Evolutionary conservation across 805 yeast genomes (phyloP).

Genomic region (Pichia californica): DNA sequence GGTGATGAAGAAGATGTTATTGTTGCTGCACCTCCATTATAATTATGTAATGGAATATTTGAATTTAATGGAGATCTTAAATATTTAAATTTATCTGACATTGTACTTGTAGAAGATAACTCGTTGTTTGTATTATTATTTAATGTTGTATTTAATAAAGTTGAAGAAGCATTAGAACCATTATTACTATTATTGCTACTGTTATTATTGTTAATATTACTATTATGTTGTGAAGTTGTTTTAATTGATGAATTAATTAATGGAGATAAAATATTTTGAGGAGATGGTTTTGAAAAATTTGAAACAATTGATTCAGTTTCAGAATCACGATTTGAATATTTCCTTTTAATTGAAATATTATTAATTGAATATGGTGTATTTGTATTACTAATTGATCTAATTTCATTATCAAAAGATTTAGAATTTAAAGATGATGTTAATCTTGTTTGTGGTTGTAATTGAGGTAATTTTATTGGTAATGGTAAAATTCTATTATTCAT

Average conservation of each 20-base stretch:
- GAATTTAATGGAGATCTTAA: not conserved
- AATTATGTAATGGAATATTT: not conserved
- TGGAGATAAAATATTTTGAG: slow-evolving; percentile 3
- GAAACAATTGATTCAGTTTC: slow-evolving; percentile 8
- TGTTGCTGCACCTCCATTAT: not conserved
- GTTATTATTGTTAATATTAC: not conserved
- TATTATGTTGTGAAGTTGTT: not conserved
- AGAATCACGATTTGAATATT: slow-evolving; percentile 7
- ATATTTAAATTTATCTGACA: not conserved
- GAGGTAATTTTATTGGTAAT: slow-evolving; percentile 10
- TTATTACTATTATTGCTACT: too few species aligned
- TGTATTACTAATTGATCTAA: slow-evolving; percentile 1
- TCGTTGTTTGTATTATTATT: not conserved
- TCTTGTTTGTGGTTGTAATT: slow-evolving; percentile 8
- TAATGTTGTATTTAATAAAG: not conserved
- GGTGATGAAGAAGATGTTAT: not conserved
- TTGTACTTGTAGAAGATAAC: slow-evolving; percentile 5
- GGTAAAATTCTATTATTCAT: slow-evolving; percentile 11
- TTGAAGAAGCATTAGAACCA: not conserved
- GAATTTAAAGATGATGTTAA: slow-evolving; percentile 11
- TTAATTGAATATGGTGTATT: not conserved
- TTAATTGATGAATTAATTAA: not conserved
- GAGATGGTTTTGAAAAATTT: slow-evolving; percentile 2
- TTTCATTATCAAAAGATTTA: slow-evolving; percentile 6
- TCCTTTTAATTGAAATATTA: slow-evolving; percentile 2